Base-by-base conservation (phyloP, 331 rosid species). In the Malus hybrid region DNA sequence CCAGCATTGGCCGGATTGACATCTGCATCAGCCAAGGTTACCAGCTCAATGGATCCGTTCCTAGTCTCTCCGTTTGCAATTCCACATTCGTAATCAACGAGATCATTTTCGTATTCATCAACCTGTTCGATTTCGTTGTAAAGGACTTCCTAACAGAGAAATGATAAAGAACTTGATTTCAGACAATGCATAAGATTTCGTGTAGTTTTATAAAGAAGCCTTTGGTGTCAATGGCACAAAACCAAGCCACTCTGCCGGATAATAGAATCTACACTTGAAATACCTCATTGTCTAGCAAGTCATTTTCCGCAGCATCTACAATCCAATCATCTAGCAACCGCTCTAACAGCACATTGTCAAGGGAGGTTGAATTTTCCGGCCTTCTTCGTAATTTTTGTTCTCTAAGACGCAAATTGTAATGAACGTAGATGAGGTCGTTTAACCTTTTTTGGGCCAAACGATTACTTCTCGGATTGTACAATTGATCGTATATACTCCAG, bases 351-450 rank as follows among this genome's bases (percentile, higher is more conserved):
- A 79, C 76, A 82, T 70, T 81, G 42, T 92, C 96, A 5, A 80
- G 74, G 67, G 92, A 89, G 81, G 81, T 22, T 0, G 86, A 85
- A 19, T 84, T 86, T 75, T 79, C 86, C 10, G 85, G 72, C 80
- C 89, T 85, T 82, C 91, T 90, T 73, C 93, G 84, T 78, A 82
- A 65, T 79, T 90, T 95, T 74, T 85, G 85, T 85, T 94, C 99
- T 87, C 96, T 86, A 31, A 94, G 88, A 64, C 95, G 85, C 84
- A 94, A 80, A 79, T 94, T 94, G 85, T 94, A 94, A 87, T 92
- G 99, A 75, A 88, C 96, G 3, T 85, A 92, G 59, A 83, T 80
- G 66, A 92, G 81, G 55, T 90, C 97, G 19, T 85, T 86, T 79
- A 87, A 68, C 83, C 87, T 88, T 86, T 91, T 88, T 84, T 84